Evolutionary conservation across 495 filamentous ascomycete species (phyloP).

Genomic region (Talaromyces thailandensis): DNA sequence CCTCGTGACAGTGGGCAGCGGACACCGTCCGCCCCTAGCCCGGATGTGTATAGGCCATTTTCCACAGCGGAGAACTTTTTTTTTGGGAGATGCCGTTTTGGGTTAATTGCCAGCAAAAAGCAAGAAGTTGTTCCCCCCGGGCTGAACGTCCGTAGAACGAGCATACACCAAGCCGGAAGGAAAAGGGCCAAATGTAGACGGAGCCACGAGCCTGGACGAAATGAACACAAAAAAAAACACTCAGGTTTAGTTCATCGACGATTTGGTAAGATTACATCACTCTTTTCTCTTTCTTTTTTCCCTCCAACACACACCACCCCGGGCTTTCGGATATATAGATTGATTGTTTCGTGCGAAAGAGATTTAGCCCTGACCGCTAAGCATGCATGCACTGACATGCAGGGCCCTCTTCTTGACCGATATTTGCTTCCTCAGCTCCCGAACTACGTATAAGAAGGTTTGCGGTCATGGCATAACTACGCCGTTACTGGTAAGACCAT

Average conservation of each 20-base stretch:
- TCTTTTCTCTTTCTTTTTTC: not conserved
- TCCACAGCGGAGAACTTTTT: not conserved
- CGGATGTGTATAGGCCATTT: not conserved
- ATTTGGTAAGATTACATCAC: not conserved
- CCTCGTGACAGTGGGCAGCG: not conserved
- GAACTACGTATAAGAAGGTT: too few relatives aligned
- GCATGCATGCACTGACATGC: not conserved
- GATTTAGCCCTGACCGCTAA: not conserved
- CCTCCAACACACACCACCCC: not conserved
- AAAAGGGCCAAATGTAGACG: not conserved
- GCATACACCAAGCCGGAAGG: not conserved
- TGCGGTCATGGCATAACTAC: not conserved
- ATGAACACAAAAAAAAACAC: not conserved
- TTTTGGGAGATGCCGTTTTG: too few relatives aligned
- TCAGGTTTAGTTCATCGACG: too few relatives aligned
- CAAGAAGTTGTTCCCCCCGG: too few relatives aligned
- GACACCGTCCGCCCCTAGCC: not conserved
- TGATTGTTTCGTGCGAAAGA: not conserved
- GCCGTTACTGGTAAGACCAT: not conserved
- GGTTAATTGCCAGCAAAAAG: too few relatives aligned
- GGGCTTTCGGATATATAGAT: not conserved
- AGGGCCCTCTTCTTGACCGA: not conserved
- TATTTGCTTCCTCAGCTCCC: not conserved
- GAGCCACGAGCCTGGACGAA: not conserved
- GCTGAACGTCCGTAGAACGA: too few relatives aligned